phyloP scores from a whole-genome alignment of 345 rosid species.

The Aurinia saxatilis region DNA sequence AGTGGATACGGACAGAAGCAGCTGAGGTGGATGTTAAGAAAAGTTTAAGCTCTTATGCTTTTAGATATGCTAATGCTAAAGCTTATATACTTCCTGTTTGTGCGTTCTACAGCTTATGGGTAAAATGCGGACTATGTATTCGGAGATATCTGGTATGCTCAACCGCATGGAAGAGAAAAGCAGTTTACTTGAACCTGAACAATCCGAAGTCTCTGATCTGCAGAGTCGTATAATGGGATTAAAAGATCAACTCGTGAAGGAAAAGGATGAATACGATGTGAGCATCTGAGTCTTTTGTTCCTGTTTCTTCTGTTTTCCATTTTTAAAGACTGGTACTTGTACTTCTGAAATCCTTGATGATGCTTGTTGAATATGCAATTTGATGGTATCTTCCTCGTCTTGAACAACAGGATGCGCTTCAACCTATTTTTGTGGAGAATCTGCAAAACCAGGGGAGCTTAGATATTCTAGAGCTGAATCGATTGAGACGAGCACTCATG shows the following conservation, averaged over 20 bases:
- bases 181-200: conserved; percentile 39
- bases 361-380: background rate
- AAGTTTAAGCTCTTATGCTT: conserved; percentile 1
- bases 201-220: conserved; percentile 36
- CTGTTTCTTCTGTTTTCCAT: background rate
- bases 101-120: conserved; percentile 47
- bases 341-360: conserved; percentile 1
- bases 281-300: too few relatives aligned
- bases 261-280: conserved; percentile 64
- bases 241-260: conserved; percentile 57
- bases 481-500: conserved; percentile 57
- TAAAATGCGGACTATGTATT: conserved; percentile 53
- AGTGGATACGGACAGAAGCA: conserved; percentile 77
- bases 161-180: conserved; percentile 53
- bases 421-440: conserved; percentile 38
- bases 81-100: conserved; percentile 1
- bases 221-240: conserved; percentile 45
- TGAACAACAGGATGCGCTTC: conserved; percentile 52
- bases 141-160: conserved; percentile 55
- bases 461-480: conserved; percentile 79
- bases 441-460: conserved; percentile 36
- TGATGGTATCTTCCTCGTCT: background rate
- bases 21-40: conserved; percentile 40
- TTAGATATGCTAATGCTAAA: background rate
- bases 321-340: background rate